A percentile compares a stretch with the other conserved stretches of the same genome.
These are phyloP conservation scores for Eruca vesicaria DNA, from an alignment of 441 rosid genomes.

Conservation along the genomic window DNA sequence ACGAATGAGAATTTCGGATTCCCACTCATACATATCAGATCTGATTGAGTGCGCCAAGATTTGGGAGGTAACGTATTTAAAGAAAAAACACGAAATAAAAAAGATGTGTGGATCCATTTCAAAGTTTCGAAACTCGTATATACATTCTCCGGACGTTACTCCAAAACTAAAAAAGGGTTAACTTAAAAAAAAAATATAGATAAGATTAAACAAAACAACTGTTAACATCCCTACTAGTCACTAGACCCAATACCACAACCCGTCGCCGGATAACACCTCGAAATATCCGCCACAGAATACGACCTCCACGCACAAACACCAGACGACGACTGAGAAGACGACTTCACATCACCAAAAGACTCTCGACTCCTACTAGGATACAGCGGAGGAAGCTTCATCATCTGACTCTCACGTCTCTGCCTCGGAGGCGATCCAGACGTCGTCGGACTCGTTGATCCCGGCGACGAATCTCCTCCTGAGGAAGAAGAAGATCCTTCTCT, in stretches of 20 bases:
- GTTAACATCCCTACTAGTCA: slow-evolving; percentile 25
- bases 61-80: neutral
- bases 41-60: neutral
- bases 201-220: neutral
- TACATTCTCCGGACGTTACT: slow-evolving; percentile 24
- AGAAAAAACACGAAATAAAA: neutral
- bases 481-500: slow-evolving; percentile 39
- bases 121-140: slow-evolving; percentile 14
- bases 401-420: slow-evolving; percentile 22
- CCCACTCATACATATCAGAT: neutral
- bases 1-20: neutral
- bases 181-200: neutral
- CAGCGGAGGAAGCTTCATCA: slow-evolving; percentile 55
- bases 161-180: neutral
- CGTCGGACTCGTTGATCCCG: slow-evolving; percentile 43
- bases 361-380: slow-evolving; percentile 47
- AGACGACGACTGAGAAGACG: slow-evolving; percentile 27
- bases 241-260: slow-evolving; percentile 2
- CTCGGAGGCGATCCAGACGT: slow-evolving; percentile 49
- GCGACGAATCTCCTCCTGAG: slow-evolving; percentile 43
- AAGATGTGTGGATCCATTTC: neutral
- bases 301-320: slow-evolving; percentile 53
- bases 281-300: slow-evolving; percentile 59
- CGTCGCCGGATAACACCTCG: slow-evolving; percentile 39
- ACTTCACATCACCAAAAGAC: slow-evolving; percentile 35